Percentiles rank a stretch among this genome's conserved stretches.
Evolutionary conservation across 768 basidiomycete species (phyloP).

Genomic region (Mycena maculata): DNA sequence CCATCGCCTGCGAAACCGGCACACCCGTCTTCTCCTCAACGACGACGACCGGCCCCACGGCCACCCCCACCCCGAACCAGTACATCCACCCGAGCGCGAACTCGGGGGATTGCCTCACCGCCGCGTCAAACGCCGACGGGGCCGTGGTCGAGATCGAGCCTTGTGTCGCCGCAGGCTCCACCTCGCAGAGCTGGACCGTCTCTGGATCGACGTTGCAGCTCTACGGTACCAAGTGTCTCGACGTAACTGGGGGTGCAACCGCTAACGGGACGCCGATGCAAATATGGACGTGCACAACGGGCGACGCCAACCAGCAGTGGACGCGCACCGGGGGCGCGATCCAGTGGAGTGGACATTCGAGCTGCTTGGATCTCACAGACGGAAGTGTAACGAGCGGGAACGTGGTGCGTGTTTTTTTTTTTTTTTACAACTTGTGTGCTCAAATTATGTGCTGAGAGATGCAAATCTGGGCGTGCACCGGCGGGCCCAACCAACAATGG

Average conservation of each 20-base stretch:
- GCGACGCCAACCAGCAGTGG: constrained; percentile 35
- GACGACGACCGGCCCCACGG: constrained; percentile 1
- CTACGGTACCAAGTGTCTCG: constrained; percentile 35
- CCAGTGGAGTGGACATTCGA: constrained; percentile 14
- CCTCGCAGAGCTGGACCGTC: constrained; percentile 38
- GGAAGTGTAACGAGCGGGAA: constrained; percentile 18
- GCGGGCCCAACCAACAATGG: constrained; percentile 14
- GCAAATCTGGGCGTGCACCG: background rate
- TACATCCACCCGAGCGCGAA: constrained; percentile 10
- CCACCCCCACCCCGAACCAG: constrained; percentile 13
- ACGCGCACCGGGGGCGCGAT: constrained; percentile 15
- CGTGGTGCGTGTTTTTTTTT: background rate
- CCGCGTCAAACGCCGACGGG: constrained; percentile 39
- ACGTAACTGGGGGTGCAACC: constrained; percentile 34
- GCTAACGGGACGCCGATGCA: constrained; percentile 38
- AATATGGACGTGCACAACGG: constrained; percentile 37
- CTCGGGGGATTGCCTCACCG: constrained; percentile 35
- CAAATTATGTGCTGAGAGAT: background rate
- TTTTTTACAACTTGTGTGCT: background rate
- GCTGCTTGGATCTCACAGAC: constrained; percentile 21
- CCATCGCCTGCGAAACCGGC: constrained; percentile 30
- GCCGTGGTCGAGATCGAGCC: constrained; percentile 36
- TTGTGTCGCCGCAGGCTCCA: constrained; percentile 36
- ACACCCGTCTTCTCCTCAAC: constrained; percentile 26
- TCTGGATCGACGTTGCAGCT: constrained; percentile 30